Conservation (phyloP, 257 asterid genomes). For the Henckelia pumila region DNA sequence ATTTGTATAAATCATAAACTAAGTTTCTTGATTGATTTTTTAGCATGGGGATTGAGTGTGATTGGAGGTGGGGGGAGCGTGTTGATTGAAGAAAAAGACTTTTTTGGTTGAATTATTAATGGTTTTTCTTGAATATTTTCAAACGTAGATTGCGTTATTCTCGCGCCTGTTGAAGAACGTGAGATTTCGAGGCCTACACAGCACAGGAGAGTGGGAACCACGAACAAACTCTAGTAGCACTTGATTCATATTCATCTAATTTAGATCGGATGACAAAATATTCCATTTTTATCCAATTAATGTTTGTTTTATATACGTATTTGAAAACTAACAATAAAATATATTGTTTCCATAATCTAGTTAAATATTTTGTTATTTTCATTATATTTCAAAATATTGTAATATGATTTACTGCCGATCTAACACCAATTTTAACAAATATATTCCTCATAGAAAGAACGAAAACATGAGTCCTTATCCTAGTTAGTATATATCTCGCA, state of each 20-base stretch:
- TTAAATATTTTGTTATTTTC: too few species aligned
- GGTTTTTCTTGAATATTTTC: not conserved
- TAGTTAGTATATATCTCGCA: too few species aligned
- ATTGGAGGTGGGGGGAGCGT: constrained; percentile 1
- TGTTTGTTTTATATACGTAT: not conserved
- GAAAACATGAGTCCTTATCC: too few species aligned
- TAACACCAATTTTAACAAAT: too few species aligned
- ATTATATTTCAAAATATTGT: too few species aligned
- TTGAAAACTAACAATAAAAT: too few species aligned
- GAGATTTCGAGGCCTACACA: not conserved
- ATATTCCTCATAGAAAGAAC: too few species aligned
- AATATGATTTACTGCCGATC: too few species aligned
- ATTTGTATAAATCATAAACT: not conserved
- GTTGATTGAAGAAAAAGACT: not conserved
- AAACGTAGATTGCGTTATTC: not conserved
- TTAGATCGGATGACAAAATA: too few species aligned
- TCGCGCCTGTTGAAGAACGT: not conserved
- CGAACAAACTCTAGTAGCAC: not conserved
- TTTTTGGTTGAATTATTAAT: not conserved
- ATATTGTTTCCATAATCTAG: too few species aligned
- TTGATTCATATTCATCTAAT: too few species aligned
- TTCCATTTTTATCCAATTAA: not conserved
- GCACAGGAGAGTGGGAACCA: not conserved
- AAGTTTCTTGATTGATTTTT: not conserved
- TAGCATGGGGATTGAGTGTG: not conserved